These are phyloP conservation scores for Verticillium longisporum DNA, from an alignment of 2,329 filamentous ascomycete genomes.

Conservation along the genomic window DNA sequence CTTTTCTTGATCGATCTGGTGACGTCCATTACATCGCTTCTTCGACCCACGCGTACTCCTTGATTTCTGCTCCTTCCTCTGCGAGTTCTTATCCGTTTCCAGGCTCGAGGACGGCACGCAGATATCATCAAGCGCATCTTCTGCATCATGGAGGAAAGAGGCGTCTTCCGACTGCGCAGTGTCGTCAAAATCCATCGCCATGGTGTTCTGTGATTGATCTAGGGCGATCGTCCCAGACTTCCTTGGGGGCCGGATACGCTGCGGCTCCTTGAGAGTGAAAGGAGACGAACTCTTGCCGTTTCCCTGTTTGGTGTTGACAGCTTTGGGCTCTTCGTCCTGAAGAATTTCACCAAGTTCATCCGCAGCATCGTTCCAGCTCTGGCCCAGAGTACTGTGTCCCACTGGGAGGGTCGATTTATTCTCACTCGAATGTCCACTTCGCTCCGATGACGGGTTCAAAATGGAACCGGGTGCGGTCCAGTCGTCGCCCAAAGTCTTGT, in stretches of 20 bases:
- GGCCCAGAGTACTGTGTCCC: not conserved
- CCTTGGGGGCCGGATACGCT: not conserved
- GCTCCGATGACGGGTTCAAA: not conserved
- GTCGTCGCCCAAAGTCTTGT: not conserved
- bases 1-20: not conserved
- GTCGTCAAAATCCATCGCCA: not conserved
- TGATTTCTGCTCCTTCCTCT: not conserved
- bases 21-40: too few species aligned
- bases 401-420: not conserved
- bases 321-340: not conserved
- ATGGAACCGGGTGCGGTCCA: not conserved
- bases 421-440: not conserved
- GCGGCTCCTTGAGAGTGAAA: not conserved
- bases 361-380: not conserved
- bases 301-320: not conserved
- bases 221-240: not conserved
- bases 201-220: not conserved
- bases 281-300: not conserved
- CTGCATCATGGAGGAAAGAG: not conserved
- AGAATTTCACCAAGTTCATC: not conserved
- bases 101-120: not conserved
- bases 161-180: not conserved
- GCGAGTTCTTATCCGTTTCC: not conserved
- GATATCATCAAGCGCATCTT: not conserved
- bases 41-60: too few species aligned